A percentile compares a stretch with the other conserved stretches of the same genome.
These are phyloP conservation scores for Psidium guajava DNA, from an alignment of 345 rosid species.

Conservation along the genomic window DNA sequence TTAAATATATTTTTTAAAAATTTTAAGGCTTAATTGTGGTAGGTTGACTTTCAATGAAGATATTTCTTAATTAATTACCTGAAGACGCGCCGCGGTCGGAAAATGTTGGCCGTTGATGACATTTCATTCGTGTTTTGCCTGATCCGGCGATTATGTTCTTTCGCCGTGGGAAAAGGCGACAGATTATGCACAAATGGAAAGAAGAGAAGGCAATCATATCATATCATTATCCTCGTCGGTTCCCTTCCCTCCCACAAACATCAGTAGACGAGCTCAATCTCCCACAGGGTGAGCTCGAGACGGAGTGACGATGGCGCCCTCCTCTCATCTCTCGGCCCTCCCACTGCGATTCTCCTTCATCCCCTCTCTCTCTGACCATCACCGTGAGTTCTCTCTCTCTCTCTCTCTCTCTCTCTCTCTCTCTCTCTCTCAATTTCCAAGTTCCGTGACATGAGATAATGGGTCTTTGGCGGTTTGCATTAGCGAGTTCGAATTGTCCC, in stretches of 20 bases:
- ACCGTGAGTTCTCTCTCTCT: constrained; percentile 17
- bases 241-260: background rate
- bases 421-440: background rate
- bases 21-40: no score
- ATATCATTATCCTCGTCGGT: background rate
- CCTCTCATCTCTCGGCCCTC: constrained; percentile 17
- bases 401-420: background rate
- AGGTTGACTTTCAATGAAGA: no score
- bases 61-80: background rate
- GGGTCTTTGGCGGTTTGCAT: background rate
- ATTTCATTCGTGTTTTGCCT: background rate
- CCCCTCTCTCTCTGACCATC: background rate
- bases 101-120: background rate
- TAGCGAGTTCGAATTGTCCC: background rate
- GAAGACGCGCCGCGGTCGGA: background rate
- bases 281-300: background rate
- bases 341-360: constrained; percentile 14
- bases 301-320: constrained; percentile 9
- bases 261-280: background rate
- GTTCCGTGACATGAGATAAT: background rate
- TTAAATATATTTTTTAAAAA: no score
- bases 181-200: background rate
- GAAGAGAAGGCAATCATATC: background rate
- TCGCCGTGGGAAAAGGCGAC: background rate
- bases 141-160: background rate